These are phyloP conservation scores for Suillus fuscotomentosus DNA, from an alignment of 768 basidiomycete genomes.

Conservation along the genomic window DNA sequence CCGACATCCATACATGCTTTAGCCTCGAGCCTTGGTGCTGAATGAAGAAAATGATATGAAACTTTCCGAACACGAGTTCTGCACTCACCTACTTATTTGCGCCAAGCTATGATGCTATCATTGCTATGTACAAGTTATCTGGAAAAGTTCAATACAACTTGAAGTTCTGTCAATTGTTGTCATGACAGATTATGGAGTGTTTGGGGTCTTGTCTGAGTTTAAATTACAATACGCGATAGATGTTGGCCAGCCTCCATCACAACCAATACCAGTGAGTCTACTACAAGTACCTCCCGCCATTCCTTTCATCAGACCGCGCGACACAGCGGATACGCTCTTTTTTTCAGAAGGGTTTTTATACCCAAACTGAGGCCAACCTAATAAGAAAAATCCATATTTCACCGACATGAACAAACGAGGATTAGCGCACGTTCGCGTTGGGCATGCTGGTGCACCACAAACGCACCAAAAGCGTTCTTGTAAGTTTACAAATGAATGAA, in stretches of 20 bases:
- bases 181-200: neutral
- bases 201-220: slow-evolving; percentile 10
- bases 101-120: neutral
- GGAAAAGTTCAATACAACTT: neutral
- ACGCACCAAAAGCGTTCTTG: slow-evolving; percentile 24
- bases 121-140: neutral
- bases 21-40: neutral
- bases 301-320: slow-evolving; percentile 21
- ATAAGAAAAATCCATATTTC: slow-evolving; percentile 6
- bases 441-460: slow-evolving; percentile 19
- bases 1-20: neutral
- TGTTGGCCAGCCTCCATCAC: slow-evolving; percentile 4
- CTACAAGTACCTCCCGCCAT: slow-evolving; percentile 10
- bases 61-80: neutral
- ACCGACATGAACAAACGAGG: slow-evolving; percentile 29
- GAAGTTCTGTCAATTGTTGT: neutral
- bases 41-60: neutral
- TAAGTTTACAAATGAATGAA: slow-evolving; percentile 9
- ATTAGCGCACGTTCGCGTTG: slow-evolving; percentile 23
- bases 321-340: slow-evolving; percentile 30
- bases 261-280: neutral
- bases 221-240: slow-evolving; percentile 1
- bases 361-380: slow-evolving; percentile 2
- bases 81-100: neutral
- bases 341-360: slow-evolving; percentile 9